Percentiles rank a stretch among this genome's conserved stretches.
These are phyloP conservation scores for Globisporangium recalcitrans DNA, from an alignment of 352 stramenopile genomes.

Conservation along the genomic window DNA sequence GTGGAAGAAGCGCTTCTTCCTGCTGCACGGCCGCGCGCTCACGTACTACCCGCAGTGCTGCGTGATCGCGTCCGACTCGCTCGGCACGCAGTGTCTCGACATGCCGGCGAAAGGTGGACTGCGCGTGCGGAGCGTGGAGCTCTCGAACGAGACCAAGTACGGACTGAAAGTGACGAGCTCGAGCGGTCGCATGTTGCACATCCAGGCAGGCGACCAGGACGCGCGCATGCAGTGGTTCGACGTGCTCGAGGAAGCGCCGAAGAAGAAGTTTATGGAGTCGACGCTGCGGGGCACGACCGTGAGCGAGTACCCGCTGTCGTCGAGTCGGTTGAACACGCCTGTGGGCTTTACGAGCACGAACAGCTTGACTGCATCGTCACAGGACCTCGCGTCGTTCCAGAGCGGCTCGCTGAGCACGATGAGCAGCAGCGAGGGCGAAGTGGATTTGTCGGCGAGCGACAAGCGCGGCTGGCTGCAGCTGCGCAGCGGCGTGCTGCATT, in stretches of 20 bases:
- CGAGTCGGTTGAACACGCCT: neutral
- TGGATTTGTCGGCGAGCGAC: constrained; percentile 17
- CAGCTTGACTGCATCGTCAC: constrained; percentile 12
- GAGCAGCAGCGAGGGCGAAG: constrained; percentile 40
- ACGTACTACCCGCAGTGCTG: constrained; percentile 74
- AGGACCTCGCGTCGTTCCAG: constrained; percentile 17
- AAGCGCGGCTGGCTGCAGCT: constrained; percentile 48
- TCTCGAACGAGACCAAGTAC: constrained; percentile 48
- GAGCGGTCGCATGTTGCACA: constrained; percentile 48
- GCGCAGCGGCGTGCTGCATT: constrained; percentile 28
- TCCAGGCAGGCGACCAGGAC: constrained; percentile 48
- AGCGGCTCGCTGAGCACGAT: constrained; percentile 36
- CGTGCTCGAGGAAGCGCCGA: constrained; percentile 43
- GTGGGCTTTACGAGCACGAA: constrained; percentile 14
- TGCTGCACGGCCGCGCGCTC: constrained; percentile 55
- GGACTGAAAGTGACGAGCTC: constrained; percentile 57
- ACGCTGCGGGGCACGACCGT: constrained; percentile 33
- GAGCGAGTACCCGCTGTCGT: constrained; percentile 29
- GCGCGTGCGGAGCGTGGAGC: constrained; percentile 36
- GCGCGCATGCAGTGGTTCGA: constrained; percentile 48
- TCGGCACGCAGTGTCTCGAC: constrained; percentile 58
- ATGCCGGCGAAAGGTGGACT: constrained; percentile 49
- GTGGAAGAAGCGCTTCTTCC: constrained; percentile 79
- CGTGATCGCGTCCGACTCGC: constrained; percentile 49
- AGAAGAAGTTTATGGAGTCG: constrained; percentile 24